Conservation (phyloP, 73 alveolate genomes). For the Stentor roeselii region DNA sequence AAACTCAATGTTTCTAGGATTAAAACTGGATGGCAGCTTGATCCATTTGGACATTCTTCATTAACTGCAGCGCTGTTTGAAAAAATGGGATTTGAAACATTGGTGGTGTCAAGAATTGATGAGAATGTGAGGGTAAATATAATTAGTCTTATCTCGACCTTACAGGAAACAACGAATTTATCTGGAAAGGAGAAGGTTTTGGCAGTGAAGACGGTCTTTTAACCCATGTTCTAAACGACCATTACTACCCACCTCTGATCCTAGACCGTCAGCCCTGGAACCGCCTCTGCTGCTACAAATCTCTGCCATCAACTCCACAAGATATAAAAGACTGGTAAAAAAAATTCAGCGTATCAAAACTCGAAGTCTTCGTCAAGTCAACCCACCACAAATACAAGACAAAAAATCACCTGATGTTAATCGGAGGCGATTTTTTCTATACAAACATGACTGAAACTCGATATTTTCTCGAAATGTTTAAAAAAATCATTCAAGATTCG, state of each 20-base stretch:
- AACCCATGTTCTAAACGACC: constrained; percentile 42
- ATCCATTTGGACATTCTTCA: constrained; percentile 90
- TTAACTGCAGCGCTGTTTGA: constrained; percentile 73
- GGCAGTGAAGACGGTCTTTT: constrained; percentile 41
- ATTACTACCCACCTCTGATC: constrained; percentile 48
- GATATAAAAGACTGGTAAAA: not conserved
- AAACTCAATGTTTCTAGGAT: constrained; percentile 61
- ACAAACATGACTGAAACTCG: constrained; percentile 39
- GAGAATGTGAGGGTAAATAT: constrained; percentile 58
- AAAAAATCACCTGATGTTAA: constrained; percentile 42
- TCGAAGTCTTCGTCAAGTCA: constrained; percentile 34
- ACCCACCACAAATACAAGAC: constrained; percentile 39
- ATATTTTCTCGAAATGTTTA: constrained; percentile 42
- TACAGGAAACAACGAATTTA: constrained; percentile 71
- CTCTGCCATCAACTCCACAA: not conserved
- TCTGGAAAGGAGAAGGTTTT: constrained; percentile 59
- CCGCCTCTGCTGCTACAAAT: too few species aligned
- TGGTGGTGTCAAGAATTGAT: constrained; percentile 86
- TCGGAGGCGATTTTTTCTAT: constrained; percentile 72
- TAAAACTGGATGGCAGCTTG: constrained; percentile 90
- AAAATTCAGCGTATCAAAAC: not conserved
- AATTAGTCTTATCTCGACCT: constrained; percentile 42
- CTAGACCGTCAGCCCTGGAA: too few species aligned
- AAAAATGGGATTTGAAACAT: constrained; percentile 88
- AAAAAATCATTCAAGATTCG: constrained; percentile 39